These are phyloP conservation scores for Candida chauliodis DNA, from an alignment of 805 yeast genomes.

Conservation along the genomic window DNA sequence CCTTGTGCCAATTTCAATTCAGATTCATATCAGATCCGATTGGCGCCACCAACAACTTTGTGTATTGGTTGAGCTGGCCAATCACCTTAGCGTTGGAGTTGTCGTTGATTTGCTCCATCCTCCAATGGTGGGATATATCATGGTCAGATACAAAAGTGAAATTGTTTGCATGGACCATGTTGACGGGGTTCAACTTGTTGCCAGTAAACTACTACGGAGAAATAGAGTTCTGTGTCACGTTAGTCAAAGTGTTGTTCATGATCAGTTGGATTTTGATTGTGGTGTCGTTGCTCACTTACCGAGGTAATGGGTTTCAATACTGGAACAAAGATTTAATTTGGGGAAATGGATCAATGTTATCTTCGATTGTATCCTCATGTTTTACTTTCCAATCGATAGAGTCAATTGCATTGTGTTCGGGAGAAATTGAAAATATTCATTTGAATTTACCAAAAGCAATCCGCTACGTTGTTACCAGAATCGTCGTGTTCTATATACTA, in stretches of 20 bases:
- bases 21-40: conserved; percentile 15
- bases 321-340: conserved; percentile 1
- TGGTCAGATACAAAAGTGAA: conserved; percentile 7
- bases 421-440: conserved; percentile 46
- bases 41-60: conserved; percentile 17
- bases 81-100: conserved; percentile 22
- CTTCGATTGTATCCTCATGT: conserved; percentile 40
- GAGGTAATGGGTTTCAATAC: conserved; percentile 26
- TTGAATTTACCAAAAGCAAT: conserved; percentile 41
- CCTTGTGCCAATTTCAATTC: conserved; percentile 18
- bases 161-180: conserved; percentile 12
- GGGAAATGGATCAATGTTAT: neutral
- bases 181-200: conserved; percentile 17
- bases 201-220: conserved; percentile 21
- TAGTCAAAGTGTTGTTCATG: conserved; percentile 18
- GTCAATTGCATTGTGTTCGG: conserved; percentile 64
- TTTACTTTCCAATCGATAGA: conserved; percentile 76
- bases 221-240: conserved; percentile 17
- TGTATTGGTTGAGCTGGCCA: conserved; percentile 25
- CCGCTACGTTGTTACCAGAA: conserved; percentile 59
- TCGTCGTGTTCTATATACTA: conserved; percentile 55
- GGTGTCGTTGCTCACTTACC: conserved; percentile 32
- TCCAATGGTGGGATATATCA: conserved; percentile 14
- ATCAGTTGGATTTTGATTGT: conserved; percentile 14
- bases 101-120: conserved; percentile 14